Base-by-base conservation (phyloP, 2,329 filamentous ascomycete species). In the Coniochaeta pulveracea region DNA sequence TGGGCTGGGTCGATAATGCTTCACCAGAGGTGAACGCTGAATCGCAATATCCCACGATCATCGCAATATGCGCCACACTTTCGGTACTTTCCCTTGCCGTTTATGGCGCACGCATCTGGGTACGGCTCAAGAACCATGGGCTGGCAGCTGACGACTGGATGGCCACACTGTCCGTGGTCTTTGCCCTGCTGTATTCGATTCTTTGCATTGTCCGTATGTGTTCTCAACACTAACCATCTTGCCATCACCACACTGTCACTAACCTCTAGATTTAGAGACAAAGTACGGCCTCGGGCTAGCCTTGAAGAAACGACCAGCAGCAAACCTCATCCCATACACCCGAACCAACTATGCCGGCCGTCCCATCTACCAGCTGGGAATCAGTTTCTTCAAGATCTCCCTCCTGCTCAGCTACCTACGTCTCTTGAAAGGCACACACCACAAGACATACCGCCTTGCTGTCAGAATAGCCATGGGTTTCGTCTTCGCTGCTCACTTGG, bases 361-460 rank as follows among this genome's bases (percentile, higher is more conserved):
- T 3, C 68, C 68, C 0, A 60, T 72, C 27, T 72, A 72, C 38
- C 66, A 71, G 39, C 32, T 69, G 6, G 68, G 68, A 23, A 68
- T 72, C 46, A 64, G 63, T 38, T 68, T 68, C 37, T 72, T 72
- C 57, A 72, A 72, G 44, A 60, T 69, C 18, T 65, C 67, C 0
- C 51, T 72, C 3, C 52, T 68, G 36, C 60, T 71, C 42, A 67
- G 63, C 40, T 72, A 70, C 40, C 48, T 71, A 12, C 60, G 65
- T 5, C 56, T 72, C 3, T 52, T 72, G 21, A 58, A 60, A 26
- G 60, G 62, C 1, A 70, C 64, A 1, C 58, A 61, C 17, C 63
- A 66, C 33, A 51, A 43, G 15, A 27, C 40, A 0, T 72, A 71
- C 32, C 56, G 63, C 3, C 42, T 46, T 2, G 35, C 63, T 3